phyloP scores from a whole-genome alignment of 2,329 filamentous ascomycete genomes.

The Hortaea werneckii region DNA sequence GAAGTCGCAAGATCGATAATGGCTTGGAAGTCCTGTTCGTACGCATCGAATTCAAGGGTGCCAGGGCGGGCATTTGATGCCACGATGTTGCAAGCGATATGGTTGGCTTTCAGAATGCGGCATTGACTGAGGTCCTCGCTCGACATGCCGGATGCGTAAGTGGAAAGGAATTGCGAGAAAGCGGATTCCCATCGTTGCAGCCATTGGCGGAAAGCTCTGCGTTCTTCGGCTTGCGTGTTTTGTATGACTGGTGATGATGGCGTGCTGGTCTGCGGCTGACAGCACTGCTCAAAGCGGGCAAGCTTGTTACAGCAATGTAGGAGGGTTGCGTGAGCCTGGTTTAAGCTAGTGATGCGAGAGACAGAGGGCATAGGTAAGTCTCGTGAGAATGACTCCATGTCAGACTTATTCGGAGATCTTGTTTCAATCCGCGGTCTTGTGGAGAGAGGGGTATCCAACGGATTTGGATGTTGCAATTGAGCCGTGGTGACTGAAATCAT shows the following conservation, averaged over 20 bases:
- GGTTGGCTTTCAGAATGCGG: slow-evolving; percentile 24
- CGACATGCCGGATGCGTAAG: slow-evolving; percentile 18
- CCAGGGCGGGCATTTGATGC: slow-evolving; percentile 13
- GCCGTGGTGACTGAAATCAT: no score
- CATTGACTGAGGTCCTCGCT: slow-evolving; percentile 18
- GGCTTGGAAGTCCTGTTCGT: slow-evolving; percentile 20
- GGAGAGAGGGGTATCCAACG: no score
- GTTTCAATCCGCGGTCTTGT: no score
- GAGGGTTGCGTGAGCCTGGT: slow-evolving; percentile 23
- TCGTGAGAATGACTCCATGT: slow-evolving; percentile 3
- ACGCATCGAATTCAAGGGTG: slow-evolving; percentile 9
- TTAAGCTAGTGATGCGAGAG: slow-evolving; percentile 16
- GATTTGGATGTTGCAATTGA: no score
- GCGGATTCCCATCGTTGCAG: slow-evolving; percentile 23
- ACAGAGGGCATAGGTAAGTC: slow-evolving; percentile 24
- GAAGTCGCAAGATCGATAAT: slow-evolving; percentile 21
- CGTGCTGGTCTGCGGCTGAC: not conserved
- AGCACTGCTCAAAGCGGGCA: not conserved
- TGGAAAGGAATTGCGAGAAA: slow-evolving; percentile 20
- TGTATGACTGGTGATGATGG: not conserved
- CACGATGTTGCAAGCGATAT: slow-evolving; percentile 22
- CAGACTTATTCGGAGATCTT: no score
- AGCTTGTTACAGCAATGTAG: slow-evolving; percentile 21
- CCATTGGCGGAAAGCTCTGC: slow-evolving; percentile 17
- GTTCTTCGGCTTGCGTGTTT: slow-evolving; percentile 6